These are phyloP conservation scores for Talaromyces sp. DNA, from an alignment of 2,329 filamentous ascomycete genomes.

Conservation along the genomic window DNA sequence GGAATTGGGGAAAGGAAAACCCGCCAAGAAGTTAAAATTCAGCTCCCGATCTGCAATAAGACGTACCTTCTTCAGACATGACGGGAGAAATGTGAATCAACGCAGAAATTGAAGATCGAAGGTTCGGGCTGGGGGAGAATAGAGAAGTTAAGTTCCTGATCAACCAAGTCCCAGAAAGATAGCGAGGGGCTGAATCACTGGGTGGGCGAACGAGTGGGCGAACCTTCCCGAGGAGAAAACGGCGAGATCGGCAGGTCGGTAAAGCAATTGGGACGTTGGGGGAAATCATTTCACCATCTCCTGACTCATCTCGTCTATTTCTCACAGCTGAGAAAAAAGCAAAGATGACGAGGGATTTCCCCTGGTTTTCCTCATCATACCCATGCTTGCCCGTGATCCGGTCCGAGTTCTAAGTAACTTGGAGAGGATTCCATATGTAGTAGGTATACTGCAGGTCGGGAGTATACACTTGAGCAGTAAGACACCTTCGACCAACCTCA, in stretches of 20 bases:
- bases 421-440: no score
- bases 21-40: slow-evolving; percentile 17
- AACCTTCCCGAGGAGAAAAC: slow-evolving; percentile 15
- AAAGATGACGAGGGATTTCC: background rate
- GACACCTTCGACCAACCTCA: no score
- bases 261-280: slow-evolving; percentile 1
- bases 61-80: slow-evolving; percentile 23
- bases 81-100: background rate
- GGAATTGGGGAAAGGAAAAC: slow-evolving; percentile 11
- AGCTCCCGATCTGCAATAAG: slow-evolving; percentile 3
- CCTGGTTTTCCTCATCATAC: no score
- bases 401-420: no score
- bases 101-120: background rate
- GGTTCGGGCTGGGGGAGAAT: background rate
- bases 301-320: slow-evolving; percentile 1
- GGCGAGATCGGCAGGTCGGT: slow-evolving; percentile 20
- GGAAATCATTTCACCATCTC: background rate
- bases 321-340: background rate
- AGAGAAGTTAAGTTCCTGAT: background rate
- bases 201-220: slow-evolving; percentile 8
- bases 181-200: background rate
- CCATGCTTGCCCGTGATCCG: no score
- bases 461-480: no score
- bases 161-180: background rate
- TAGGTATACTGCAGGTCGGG: no score